Evolutionary conservation across 306 rosid species (phyloP).

Genomic region (cucumber (Cucumis sativus)): Cucumber_9930_V3 NC_026661.2:4830001-4830500

Average conservation of each 20-base stretch:
- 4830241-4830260: constrained; percentile 35
- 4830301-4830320: constrained; percentile 62
- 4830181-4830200: constrained; percentile 64
- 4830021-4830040: background rate
- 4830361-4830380: constrained; percentile 29
- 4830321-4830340: constrained; percentile 4
- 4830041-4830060: constrained; percentile 1
- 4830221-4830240: constrained; percentile 64
- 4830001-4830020: constrained; percentile 40
- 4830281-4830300: constrained; percentile 72
- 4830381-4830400: background rate
- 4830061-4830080: background rate
- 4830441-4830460: background rate
- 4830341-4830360: constrained; percentile 56
- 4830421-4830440: background rate
- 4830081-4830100: background rate
- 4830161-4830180: constrained; percentile 58
- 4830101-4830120: background rate
- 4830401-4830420: background rate
- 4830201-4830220: constrained; percentile 54
- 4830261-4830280: constrained; percentile 44
- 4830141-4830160: background rate
- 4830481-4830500: background rate
- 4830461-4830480: background rate
- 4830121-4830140: background rate